Percentiles rank a stretch among this genome's conserved stretches.
phyloP scores from a whole-genome alignment of 805 yeast genomes.

The Cyberlindnera misumaiensis region DNA sequence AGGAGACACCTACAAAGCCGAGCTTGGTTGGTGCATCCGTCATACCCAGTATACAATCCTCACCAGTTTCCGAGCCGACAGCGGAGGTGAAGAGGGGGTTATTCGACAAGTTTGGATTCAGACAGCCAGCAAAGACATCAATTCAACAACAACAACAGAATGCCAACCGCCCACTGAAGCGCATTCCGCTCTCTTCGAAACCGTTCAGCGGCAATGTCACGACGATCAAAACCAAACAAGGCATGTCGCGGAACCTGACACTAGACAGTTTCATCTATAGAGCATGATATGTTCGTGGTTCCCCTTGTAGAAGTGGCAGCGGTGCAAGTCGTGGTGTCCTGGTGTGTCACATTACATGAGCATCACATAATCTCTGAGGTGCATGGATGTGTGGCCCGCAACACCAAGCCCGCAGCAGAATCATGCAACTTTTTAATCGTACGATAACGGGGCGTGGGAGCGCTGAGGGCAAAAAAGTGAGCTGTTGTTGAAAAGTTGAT shows the following conservation, averaged over 20 bases:
- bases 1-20: background rate
- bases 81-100: constrained; percentile 4
- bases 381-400: too few relatives aligned
- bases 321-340: too few relatives aligned
- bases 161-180: too few relatives aligned
- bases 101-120: constrained; percentile 12
- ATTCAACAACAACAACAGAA: too few relatives aligned
- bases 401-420: background rate
- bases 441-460: background rate
- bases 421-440: constrained; percentile 4
- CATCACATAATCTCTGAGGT: too few relatives aligned
- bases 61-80: background rate
- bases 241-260: constrained; percentile 7
- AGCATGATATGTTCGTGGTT: too few relatives aligned
- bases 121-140: background rate
- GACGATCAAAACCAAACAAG: constrained; percentile 5
- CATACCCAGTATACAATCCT: background rate
- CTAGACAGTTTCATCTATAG: constrained; percentile 18
- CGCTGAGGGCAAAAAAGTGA: too few relatives aligned
- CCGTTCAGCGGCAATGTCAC: too few relatives aligned
- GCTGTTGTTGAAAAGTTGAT: background rate
- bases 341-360: too few relatives aligned
- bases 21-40: background rate
- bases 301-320: too few relatives aligned
- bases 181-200: too few relatives aligned